These are phyloP conservation scores for Mentha longifolia DNA, from an alignment of 257 asterid genomes.

Conservation along the genomic window DNA sequence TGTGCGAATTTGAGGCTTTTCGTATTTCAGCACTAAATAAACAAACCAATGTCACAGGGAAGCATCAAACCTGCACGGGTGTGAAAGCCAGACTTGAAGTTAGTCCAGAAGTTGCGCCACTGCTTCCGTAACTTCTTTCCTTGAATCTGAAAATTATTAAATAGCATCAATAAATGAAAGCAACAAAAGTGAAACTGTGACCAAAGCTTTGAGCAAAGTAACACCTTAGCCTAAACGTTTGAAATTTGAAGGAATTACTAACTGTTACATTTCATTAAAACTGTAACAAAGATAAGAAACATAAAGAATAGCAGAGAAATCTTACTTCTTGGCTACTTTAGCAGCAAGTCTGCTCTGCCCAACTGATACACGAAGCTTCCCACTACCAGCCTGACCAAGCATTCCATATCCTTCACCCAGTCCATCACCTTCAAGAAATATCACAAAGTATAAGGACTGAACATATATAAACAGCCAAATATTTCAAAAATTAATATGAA, in stretches of 20 bases:
- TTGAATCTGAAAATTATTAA: conserved; percentile 60
- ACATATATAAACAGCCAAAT: neutral
- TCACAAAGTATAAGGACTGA: conserved; percentile 9
- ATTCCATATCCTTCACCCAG: conserved; percentile 99
- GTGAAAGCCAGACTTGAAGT: conserved; percentile 97
- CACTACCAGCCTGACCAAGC: conserved; percentile 99
- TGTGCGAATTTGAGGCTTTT: neutral
- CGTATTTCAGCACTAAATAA: neutral
- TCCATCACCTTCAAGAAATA: conserved; percentile 80
- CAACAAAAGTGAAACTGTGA: neutral
- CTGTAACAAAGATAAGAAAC: conserved; percentile 17
- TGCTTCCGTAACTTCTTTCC: conserved; percentile 71
- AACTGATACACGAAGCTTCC: conserved; percentile 84
- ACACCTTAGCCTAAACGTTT: neutral
- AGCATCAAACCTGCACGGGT: conserved; percentile 85
- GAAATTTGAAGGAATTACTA: neutral
- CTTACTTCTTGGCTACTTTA: conserved; percentile 88
- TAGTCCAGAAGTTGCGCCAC: conserved; percentile 96
- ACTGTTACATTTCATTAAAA: neutral
- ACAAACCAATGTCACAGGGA: neutral
- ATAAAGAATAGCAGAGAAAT: conserved; percentile 6
- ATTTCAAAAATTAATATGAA: neutral
- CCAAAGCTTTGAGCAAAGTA: neutral
- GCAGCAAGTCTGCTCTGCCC: conserved; percentile 88
- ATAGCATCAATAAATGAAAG: conserved; percentile 4